phyloP scores from a whole-genome alignment of 2,329 filamentous ascomycete genomes.

The Phyllosticta ampelicida region DNA sequence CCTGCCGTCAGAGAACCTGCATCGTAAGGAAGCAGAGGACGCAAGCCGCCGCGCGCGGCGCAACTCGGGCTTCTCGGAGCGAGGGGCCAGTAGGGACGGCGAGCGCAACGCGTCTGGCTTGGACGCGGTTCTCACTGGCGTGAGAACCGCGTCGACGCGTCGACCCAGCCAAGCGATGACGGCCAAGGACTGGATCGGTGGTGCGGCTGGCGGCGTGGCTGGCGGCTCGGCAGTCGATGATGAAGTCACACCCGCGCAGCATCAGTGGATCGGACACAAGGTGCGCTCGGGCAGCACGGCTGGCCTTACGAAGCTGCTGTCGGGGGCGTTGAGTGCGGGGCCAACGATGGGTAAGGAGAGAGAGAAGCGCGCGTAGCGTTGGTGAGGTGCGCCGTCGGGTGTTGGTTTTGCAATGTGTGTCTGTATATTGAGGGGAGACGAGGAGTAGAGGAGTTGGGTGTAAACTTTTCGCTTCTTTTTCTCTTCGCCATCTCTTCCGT shows the following conservation, averaged over 20 bases:
- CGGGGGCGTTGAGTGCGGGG: conserved; percentile 21
- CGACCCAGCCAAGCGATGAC: conserved; percentile 16
- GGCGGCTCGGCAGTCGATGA: conserved; percentile 8
- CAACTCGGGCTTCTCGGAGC: conserved; percentile 15
- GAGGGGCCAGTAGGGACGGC: conserved; percentile 12
- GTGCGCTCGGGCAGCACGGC: conserved; percentile 6
- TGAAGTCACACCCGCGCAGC: conserved; percentile 9
- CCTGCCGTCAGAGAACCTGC: conserved; percentile 53
- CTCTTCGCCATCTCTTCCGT: not conserved
- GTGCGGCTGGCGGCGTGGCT: not conserved
- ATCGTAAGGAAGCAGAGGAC: conserved; percentile 48
- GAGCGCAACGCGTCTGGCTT: not conserved
- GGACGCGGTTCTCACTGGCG: not conserved
- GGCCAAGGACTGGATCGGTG: not conserved
- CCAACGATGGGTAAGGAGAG: conserved; percentile 20
- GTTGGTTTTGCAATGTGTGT: not conserved
- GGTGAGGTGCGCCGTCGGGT: not conserved
- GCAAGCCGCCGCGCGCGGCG: conserved; percentile 31
- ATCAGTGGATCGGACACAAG: conserved; percentile 3
- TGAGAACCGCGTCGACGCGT: not conserved
- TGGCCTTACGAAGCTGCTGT: conserved; percentile 17
- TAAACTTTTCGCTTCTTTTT: not conserved
- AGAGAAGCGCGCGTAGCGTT: conserved; percentile 1
- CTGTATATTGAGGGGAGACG: too few species aligned
- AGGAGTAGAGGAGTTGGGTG: too few species aligned